Base-by-base conservation (phyloP, 139 green algal species). In the Chlorella vulgaris region DNA sequence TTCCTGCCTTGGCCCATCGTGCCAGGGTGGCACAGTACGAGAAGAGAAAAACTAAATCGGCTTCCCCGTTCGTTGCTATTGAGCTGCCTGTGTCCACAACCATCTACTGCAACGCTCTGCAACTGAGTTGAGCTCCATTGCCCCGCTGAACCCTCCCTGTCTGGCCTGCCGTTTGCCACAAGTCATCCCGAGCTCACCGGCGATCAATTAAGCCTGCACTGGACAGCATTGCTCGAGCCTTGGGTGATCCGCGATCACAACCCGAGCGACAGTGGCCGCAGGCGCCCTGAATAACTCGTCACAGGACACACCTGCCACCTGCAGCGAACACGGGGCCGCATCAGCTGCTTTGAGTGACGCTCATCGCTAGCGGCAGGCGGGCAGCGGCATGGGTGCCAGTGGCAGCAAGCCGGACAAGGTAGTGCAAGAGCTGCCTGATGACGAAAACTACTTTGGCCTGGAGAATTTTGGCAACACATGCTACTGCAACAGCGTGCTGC, bases 381-480 rank as follows among this genome's bases (percentile, higher is more conserved):
- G 68, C 68, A 22, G 68, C 36, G 63, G 29, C 3, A 91, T 91
- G 87, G 87, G 87, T 19, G 53, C 55, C 28, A 69, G 42, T 26
- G 85, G 70, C n/a, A 85, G 76, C 60, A 87, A 83, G 63, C 80
- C 81, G 13, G 85, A 91, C 80, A 87, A 87, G 47, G 73, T 79
- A 28, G 71, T 94, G 3, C 43, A 87, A 3, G 93, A 95, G 33
- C 84, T 92, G 26, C 87, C 91, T 0, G 94, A 96, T 60, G 87
- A 92, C 36, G 95, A 98, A 88, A 88, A 92, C 53, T 98, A 95
- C 82, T 98, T 97, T 77, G 97, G 97, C 0, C 88, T 99, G 1
- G 97, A 99, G 81, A 99, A 99, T 86, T 99, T 99, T 83, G 97
- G 97, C 36, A 99, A 99, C 87, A 99, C 97, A 2, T 99, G 97